These are phyloP conservation scores for Ogataea ganodermae DNA, from an alignment of 805 yeast genomes.

Conservation along the genomic window DNA sequence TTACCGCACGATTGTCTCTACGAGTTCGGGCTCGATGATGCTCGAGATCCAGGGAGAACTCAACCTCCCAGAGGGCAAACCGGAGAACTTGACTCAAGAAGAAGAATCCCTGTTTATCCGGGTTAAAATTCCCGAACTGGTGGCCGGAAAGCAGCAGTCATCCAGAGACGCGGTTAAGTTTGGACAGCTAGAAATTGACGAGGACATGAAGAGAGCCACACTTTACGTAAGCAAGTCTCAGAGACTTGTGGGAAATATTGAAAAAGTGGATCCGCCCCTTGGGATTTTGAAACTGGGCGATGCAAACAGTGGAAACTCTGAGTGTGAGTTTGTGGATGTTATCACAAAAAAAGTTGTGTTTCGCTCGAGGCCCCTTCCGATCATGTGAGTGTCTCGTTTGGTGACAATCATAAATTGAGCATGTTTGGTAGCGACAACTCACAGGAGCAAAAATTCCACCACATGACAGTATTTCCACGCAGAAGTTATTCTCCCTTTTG, in stretches of 20 bases:
- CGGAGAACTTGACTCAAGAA: constrained; percentile 35
- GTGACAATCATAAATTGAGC: too few species aligned
- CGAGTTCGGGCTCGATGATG: constrained; percentile 60
- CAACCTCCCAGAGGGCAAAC: constrained; percentile 45
- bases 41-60: constrained; percentile 77
- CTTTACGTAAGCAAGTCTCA: constrained; percentile 70
- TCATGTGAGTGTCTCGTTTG: constrained; percentile 48
- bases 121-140: constrained; percentile 24
- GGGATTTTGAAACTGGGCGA: constrained; percentile 56
- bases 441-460: neutral
- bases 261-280: constrained; percentile 61
- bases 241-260: constrained; percentile 62
- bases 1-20: constrained; percentile 38
- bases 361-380: constrained; percentile 71
- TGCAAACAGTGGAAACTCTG: constrained; percentile 22
- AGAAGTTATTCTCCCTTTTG: neutral
- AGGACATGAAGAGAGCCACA: constrained; percentile 49
- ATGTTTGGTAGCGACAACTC: neutral
- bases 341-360: constrained; percentile 61
- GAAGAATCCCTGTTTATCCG: constrained; percentile 39
- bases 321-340: constrained; percentile 58
- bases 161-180: constrained; percentile 46
- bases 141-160: constrained; percentile 4
- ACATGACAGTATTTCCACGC: neutral
- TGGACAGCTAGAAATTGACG: constrained; percentile 51